Base-by-base conservation (phyloP, 2,329 filamentous ascomycete genomes). In the Neophaeococcomyces mojaviensis region DNA sequence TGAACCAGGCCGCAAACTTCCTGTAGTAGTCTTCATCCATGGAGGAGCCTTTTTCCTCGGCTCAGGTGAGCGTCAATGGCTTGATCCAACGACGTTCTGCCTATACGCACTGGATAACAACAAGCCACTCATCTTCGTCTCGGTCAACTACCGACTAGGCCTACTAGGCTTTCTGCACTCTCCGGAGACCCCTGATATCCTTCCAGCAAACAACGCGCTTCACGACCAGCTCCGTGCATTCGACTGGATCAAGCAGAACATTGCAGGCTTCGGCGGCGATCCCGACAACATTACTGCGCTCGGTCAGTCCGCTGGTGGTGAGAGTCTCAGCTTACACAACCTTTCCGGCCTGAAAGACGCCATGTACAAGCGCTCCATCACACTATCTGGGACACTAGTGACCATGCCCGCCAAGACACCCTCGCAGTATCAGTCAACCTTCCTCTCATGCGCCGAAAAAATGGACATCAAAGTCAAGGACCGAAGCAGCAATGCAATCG, bases 281-380 rank as follows among this genome's bases (percentile, higher is more conserved):
- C 60, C 64, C 4, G 56, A 61, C 0, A 63, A 64, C 39, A 60
- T 70, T 37, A 64, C 61, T 31, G 49, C 65, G 13, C 59, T 67
- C n/a, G 73, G 73, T 13, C 67, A 74, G 52, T 72, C 68, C 39
- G 70, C 70, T 4, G 73, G 73, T 26, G 71, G 61, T n/a, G 60
- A 46, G n/a, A 42, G 47, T 20, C 19, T 51, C 16, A 33, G 44
- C 13, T 31, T 48, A 13, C 45, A 33, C 19, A 49, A 28, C 3
- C n/a, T 31, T 3, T 18, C 16, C 18, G 50, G 50, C 8, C 44
- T 37, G 12, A 33, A 42, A 16, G 38, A 49, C 4, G 16, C 26
- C 22, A 18, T 44, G 18, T 35, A 38, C 37, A 39, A 39, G 19
- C 37, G 24, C 8, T 16, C 45, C 10, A 43, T 57, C 30, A 50